phyloP scores from a whole-genome alignment of 345 rosid genomes.

The Gossypium mustelinum region DNA sequence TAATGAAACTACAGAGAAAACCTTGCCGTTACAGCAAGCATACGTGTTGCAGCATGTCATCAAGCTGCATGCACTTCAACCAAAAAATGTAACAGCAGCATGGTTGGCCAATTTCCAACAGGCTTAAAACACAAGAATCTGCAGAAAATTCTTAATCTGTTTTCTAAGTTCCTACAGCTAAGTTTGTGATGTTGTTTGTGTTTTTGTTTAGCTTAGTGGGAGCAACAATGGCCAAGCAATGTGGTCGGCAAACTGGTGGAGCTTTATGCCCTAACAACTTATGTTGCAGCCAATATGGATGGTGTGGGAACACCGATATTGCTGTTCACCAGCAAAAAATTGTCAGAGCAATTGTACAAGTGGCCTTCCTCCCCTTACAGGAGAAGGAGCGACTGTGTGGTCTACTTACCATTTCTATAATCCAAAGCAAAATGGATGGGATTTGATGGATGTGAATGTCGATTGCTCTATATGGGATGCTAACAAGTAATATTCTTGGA shows the following conservation, averaged over 20 bases:
- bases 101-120: no score
- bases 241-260: constrained; percentile 10
- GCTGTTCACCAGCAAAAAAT: constrained; percentile 23
- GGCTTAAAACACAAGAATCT: no score
- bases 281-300: constrained; percentile 17
- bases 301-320: constrained; percentile 9
- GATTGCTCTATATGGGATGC: constrained; percentile 59
- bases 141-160: no score
- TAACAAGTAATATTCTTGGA: constrained; percentile 44
- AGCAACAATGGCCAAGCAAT: not conserved
- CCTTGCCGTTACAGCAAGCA: no score
- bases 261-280: not conserved
- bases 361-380: constrained; percentile 10
- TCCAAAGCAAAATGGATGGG: constrained; percentile 51
- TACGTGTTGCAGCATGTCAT: no score
- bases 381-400: constrained; percentile 33
- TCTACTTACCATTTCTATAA: constrained; percentile 50
- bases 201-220: not conserved
- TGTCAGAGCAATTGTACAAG: constrained; percentile 39
- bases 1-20: no score
- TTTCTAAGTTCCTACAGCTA: no score
- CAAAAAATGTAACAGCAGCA: no score
- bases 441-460: constrained; percentile 39
- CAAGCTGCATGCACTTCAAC: no score
- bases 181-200: not conserved